These are phyloP conservation scores for Panicum hallii DNA, from an alignment of 202 grass and related monocot species.

Conservation along the genomic window DNA sequence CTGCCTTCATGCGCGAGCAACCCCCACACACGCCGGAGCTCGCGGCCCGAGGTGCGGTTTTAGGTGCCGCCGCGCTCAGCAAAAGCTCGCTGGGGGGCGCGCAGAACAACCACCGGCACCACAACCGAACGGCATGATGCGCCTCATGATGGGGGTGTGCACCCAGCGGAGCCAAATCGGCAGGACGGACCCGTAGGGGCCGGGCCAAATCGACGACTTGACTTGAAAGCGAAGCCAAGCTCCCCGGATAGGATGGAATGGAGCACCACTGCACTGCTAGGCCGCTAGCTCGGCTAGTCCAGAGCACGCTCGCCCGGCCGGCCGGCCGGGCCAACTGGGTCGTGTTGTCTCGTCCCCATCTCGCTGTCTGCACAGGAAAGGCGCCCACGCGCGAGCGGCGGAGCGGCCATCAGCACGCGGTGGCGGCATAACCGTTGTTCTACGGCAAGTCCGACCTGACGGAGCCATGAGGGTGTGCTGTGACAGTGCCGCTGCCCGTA, in stretches of 20 bases:
- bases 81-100: constrained; percentile 37
- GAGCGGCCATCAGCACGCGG: no score
- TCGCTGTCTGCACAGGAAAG: constrained; percentile 28
- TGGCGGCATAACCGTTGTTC: constrained; percentile 45
- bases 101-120: constrained; percentile 67
- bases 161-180: constrained; percentile 47
- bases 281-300: constrained; percentile 3
- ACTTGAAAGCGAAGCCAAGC: constrained; percentile 72
- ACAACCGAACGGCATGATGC: constrained; percentile 71
- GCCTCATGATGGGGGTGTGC: constrained; percentile 66
- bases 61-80: constrained; percentile 39
- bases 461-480: background rate
- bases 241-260: background rate
- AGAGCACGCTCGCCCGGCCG: background rate
- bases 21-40: background rate
- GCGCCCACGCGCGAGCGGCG: constrained; percentile 9
- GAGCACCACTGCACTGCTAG: background rate
- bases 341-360: background rate
- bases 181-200: background rate
- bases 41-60: constrained; percentile 51
- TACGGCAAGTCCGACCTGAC: constrained; percentile 41
- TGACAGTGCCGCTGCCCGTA: background rate
- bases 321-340: background rate
- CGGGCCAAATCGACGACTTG: constrained; percentile 50
- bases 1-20: constrained; percentile 22